Percentiles rank a stretch among this genome's conserved stretches.
Evolutionary conservation across 2,329 filamentous ascomycete genomes (phyloP).

Genomic region (Trichoderma oligosporum): DNA sequence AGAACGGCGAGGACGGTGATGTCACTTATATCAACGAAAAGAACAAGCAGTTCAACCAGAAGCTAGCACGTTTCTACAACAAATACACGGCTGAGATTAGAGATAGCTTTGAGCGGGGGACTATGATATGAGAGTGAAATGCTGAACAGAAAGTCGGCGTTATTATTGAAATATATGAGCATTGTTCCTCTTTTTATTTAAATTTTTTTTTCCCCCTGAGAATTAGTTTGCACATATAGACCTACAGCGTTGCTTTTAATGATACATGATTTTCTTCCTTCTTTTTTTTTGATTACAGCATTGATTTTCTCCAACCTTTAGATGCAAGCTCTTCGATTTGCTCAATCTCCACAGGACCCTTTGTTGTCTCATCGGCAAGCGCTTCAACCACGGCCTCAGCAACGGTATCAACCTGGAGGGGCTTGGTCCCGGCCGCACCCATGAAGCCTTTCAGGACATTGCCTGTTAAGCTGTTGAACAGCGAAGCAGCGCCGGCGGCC

Average conservation of each 20-base stretch:
- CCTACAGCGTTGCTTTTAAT: not conserved
- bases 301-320: slow-evolving; percentile 82
- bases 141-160: not conserved
- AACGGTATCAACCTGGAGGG: slow-evolving; percentile 80
- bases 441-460: slow-evolving; percentile 72
- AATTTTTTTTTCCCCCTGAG: not conserved
- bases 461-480: slow-evolving; percentile 74
- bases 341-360: slow-evolving; percentile 71
- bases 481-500: slow-evolving; percentile 66
- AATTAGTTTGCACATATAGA: slow-evolving; percentile 26
- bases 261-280: slow-evolving; percentile 2
- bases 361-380: slow-evolving; percentile 66
- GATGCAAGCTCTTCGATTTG: slow-evolving; percentile 78
- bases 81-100: slow-evolving; percentile 97
- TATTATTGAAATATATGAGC: not conserved
- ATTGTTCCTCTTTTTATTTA: no score
- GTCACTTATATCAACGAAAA: slow-evolving; percentile 99
- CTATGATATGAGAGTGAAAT: slow-evolving; percentile 65
- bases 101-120: slow-evolving; percentile 95
- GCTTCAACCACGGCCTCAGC: slow-evolving; percentile 88
- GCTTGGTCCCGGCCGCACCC: slow-evolving; percentile 80
- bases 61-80: slow-evolving; percentile 93
- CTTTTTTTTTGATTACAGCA: slow-evolving; percentile 64
- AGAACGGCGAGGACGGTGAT: slow-evolving; percentile 80
- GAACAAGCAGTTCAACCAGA: slow-evolving; percentile 99